These are phyloP conservation scores for Alternaria arbusti DNA, from an alignment of 2,329 filamentous ascomycete genomes.

Conservation along the genomic window DNA sequence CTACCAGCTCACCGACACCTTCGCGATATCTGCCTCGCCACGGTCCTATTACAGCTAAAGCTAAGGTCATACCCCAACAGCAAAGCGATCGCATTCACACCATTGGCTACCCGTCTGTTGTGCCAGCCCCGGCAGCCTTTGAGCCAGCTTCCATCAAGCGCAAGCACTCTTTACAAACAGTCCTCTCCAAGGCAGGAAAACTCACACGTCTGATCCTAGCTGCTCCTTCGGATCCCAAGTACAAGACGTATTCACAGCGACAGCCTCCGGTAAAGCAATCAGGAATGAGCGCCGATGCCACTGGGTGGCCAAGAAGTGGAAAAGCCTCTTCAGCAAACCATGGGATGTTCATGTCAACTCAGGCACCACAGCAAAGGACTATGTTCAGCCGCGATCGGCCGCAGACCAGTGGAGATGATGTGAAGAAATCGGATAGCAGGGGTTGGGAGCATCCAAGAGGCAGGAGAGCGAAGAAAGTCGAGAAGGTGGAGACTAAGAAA, in stretches of 20 bases:
- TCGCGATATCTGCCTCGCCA: background rate
- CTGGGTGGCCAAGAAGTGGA: background rate
- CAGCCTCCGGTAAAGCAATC: background rate
- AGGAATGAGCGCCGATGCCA: constrained; percentile 1
- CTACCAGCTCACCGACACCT: background rate
- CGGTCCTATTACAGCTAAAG: background rate
- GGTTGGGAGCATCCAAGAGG: background rate
- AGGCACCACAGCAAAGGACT: background rate
- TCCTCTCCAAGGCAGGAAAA: constrained; percentile 6
- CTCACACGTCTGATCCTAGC: constrained; percentile 21
- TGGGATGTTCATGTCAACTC: background rate
- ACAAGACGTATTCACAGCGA: constrained; percentile 16
- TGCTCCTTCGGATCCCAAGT: constrained; percentile 12
- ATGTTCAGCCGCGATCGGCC: background rate
- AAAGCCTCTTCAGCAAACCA: background rate
- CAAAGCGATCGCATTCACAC: background rate
- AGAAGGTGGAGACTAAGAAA: background rate
- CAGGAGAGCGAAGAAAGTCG: background rate
- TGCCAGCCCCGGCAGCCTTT: background rate
- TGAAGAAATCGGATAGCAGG: background rate
- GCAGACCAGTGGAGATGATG: background rate
- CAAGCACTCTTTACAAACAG: background rate
- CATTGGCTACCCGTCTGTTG: background rate
- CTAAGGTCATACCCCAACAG: background rate
- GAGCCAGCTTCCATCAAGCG: background rate